phyloP scores from a whole-genome alignment of 768 basidiomycete species.

The Suillus clintonianus region DNA sequence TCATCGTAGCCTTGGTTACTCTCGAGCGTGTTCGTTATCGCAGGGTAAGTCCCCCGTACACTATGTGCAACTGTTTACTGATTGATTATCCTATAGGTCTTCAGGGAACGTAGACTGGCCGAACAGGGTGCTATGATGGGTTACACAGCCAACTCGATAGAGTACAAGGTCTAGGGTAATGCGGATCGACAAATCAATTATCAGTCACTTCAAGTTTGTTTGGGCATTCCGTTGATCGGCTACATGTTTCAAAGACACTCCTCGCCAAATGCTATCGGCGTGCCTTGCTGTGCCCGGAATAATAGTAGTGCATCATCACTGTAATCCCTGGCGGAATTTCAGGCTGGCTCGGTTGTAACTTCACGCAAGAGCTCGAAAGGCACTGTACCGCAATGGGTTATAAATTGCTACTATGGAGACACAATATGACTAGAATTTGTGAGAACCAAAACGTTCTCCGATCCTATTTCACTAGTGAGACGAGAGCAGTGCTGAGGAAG shows the following conservation, averaged over 20 bases:
- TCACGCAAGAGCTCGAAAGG: neutral
- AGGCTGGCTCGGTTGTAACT: neutral
- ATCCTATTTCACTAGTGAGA: too few relatives aligned
- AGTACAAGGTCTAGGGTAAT: slow-evolving; percentile 28
- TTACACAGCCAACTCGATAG: slow-evolving; percentile 48
- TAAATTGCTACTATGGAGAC: neutral
- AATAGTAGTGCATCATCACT: neutral
- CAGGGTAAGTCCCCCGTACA: slow-evolving; percentile 51
- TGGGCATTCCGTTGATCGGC: neutral
- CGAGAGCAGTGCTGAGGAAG: too few relatives aligned
- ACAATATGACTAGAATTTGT: too few relatives aligned
- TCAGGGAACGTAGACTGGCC: slow-evolving; percentile 72
- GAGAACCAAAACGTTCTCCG: too few relatives aligned
- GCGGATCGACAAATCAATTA: neutral
- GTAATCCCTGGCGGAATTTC: neutral
- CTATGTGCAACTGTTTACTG: neutral
- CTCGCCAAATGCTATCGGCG: neutral
- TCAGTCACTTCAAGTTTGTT: too few relatives aligned
- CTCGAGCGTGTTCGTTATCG: slow-evolving; percentile 87
- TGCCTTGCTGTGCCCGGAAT: neutral
- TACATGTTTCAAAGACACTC: neutral
- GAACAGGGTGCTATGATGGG: slow-evolving; percentile 61
- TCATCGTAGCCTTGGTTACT: slow-evolving; percentile 81
- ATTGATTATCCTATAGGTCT: slow-evolving; percentile 46
- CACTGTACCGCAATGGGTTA: neutral